phyloP scores from a whole-genome alignment of 2,329 filamentous ascomycete genomes.

The Alternaria sp. region DNA sequence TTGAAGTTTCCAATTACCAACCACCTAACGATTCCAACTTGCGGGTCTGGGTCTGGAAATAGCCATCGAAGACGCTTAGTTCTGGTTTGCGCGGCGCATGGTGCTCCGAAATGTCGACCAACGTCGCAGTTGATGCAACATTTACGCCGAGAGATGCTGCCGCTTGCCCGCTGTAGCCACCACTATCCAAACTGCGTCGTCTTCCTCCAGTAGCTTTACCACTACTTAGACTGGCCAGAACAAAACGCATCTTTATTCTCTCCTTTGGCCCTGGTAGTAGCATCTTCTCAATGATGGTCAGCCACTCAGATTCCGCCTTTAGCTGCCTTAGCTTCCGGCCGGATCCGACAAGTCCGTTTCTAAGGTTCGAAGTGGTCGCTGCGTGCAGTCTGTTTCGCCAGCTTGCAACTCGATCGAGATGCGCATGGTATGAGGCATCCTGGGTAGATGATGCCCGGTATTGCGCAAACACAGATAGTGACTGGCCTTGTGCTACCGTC shows the following conservation, averaged over 20 bases:
- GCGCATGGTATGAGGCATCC: conserved; percentile 52
- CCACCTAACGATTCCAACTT: conserved; percentile 33
- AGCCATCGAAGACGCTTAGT: conserved; percentile 49
- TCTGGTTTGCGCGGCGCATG: conserved; percentile 37
- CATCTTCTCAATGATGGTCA: conserved; percentile 51
- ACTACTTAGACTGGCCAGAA: conserved; percentile 41
- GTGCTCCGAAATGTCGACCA: conserved; percentile 28
- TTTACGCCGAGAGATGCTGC: conserved; percentile 31
- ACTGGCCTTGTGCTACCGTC: conserved; percentile 50
- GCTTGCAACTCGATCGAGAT: conserved; percentile 49
- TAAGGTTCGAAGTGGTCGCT: conserved; percentile 42
- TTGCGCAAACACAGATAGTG: conserved; percentile 44
- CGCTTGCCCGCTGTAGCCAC: conserved; percentile 45
- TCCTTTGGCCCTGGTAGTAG: conserved; percentile 44
- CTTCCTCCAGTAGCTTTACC: conserved; percentile 40
- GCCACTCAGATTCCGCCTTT: conserved; percentile 46
- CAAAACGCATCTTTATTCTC: conserved; percentile 46
- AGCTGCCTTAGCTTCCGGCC: conserved; percentile 46
- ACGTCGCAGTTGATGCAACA: conserved; percentile 20
- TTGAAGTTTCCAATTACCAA: conserved; percentile 22
- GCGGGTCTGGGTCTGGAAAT: conserved; percentile 46
- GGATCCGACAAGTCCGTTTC: conserved; percentile 41
- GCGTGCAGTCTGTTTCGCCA: conserved; percentile 47
- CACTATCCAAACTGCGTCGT: conserved; percentile 48
- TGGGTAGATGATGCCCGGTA: conserved; percentile 48